Conservation (phyloP, 306 rosid species). For the Vigna nakashimae region DNA sequence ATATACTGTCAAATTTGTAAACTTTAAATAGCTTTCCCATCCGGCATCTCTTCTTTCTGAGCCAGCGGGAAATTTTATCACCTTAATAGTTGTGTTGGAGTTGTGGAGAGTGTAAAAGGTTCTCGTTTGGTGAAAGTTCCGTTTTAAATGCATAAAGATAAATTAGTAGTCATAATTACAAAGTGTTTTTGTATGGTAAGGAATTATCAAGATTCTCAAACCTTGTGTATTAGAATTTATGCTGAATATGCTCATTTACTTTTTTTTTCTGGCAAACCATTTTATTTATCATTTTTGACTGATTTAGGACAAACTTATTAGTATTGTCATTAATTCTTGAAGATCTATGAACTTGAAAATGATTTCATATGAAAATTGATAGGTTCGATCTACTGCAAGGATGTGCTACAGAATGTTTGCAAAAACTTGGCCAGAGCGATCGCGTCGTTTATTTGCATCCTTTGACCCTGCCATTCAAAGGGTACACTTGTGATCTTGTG, state of each 20-base stretch:
- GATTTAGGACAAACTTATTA: not conserved
- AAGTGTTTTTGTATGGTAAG: not conserved
- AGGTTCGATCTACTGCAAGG: constrained; percentile 97
- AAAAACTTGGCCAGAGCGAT: constrained; percentile 99
- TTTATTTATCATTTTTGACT: constrained; percentile 35
- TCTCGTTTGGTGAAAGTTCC: constrained; percentile 13
- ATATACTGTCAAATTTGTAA: constrained; percentile 34
- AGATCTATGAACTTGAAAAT: constrained; percentile 14
- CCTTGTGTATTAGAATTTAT: constrained; percentile 9
- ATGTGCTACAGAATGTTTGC: constrained; percentile 97
- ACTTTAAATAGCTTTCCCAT: constrained; percentile 29
- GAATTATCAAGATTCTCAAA: constrained; percentile 32
- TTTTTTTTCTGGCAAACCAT: not conserved
- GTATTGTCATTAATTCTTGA: constrained; percentile 30
- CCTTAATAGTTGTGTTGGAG: constrained; percentile 25
- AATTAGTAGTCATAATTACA: constrained; percentile 25
- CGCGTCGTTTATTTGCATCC: constrained; percentile 82
- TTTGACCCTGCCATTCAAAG: constrained; percentile 97
- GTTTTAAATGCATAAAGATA: constrained; percentile 20
- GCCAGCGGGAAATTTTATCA: constrained; percentile 24
- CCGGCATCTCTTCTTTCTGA: constrained; percentile 17
- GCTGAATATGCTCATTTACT: constrained; percentile 21
- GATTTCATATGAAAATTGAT: constrained; percentile 49
- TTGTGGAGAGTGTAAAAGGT: constrained; percentile 36
- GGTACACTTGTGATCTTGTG: constrained; percentile 55